Percentiles rank a stretch among this genome's conserved stretches.
phyloP scores from a whole-genome alignment of 2,329 filamentous ascomycete species.

The Stenocarpella maydis region DNA sequence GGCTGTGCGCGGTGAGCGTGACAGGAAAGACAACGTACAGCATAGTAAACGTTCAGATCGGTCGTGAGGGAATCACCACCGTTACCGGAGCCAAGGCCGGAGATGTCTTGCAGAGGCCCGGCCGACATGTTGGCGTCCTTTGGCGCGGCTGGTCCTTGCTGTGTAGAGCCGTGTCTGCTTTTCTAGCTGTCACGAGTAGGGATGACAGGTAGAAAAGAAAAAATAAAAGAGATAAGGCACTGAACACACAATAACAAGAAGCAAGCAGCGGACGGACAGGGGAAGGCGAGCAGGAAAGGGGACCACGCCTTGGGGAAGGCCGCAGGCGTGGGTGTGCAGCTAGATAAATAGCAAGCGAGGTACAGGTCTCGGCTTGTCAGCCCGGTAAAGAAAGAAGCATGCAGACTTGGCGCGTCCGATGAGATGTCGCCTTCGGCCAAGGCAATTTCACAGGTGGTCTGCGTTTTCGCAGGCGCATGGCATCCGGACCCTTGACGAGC shows the following conservation, averaged over 20 bases:
- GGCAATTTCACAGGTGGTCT: slow-evolving; percentile 9
- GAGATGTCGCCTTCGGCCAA: not conserved
- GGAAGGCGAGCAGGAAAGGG: not conserved
- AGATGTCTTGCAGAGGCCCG: slow-evolving; percentile 47
- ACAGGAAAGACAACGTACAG: slow-evolving; percentile 57
- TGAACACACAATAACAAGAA: not conserved
- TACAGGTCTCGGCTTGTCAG: slow-evolving; percentile 13
- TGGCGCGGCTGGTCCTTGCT: not conserved
- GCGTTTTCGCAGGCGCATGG: not conserved
- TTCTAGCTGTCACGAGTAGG: slow-evolving; percentile 2
- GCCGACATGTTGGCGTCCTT: slow-evolving; percentile 44
- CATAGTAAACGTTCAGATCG: slow-evolving; percentile 86
- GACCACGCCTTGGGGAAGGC: not conserved
- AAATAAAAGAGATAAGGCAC: not conserved
- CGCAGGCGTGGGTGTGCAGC: slow-evolving; percentile 7
- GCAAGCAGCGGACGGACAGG: not conserved
- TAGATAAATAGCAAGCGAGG: slow-evolving; percentile 21
- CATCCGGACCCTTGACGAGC: not conserved
- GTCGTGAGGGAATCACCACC: slow-evolving; percentile 64
- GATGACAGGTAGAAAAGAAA: not conserved
- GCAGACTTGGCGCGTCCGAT: slow-evolving; percentile 18
- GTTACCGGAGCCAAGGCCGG: slow-evolving; percentile 54
- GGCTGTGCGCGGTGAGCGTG: slow-evolving; percentile 34
- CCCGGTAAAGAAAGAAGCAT: not conserved
- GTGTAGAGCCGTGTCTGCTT: not conserved